phyloP scores from a whole-genome alignment of 768 basidiomycete genomes.

The Lanmaoa pseudosensibilis region DNA sequence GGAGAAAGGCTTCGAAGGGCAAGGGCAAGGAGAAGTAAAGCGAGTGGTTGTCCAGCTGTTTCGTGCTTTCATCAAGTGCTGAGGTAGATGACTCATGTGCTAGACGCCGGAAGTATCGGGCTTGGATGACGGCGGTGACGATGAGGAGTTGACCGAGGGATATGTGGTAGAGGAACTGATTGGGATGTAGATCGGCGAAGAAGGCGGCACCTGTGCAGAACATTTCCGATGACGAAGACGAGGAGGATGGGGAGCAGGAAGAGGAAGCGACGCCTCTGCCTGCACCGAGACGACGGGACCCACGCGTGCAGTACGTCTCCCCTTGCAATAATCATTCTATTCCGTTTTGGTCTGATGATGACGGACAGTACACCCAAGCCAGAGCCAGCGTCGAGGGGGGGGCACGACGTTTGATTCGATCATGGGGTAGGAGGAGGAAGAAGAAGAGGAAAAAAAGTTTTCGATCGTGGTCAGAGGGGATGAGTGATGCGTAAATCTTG shows the following conservation, averaged over 20 bases:
- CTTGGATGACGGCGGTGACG: conserved; percentile 50
- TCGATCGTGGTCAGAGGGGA: neutral
- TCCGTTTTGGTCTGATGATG: neutral
- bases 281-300: conserved; percentile 16
- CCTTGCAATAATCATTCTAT: neutral
- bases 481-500: neutral
- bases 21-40: conserved; percentile 34
- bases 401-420: conserved; percentile 45
- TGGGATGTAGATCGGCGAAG: conserved; percentile 39
- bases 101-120: conserved; percentile 57
- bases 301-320: conserved; percentile 10
- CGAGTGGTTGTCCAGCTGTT: conserved; percentile 37
- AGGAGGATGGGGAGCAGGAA: conserved; percentile 37
- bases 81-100: neutral
- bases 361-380: conserved; percentile 6
- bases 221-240: conserved; percentile 31
- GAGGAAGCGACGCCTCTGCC: conserved; percentile 34
- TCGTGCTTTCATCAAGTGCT: neutral
- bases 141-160: conserved; percentile 38
- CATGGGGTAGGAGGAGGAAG: conserved; percentile 52
- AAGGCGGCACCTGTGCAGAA: conserved; percentile 33
- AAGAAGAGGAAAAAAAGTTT: neutral
- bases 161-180: neutral
- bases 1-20: conserved; percentile 17
- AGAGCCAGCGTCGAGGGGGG: conserved; percentile 7